These are phyloP conservation scores for Inga oerstediana DNA, from an alignment of 306 rosid genomes.

Conservation along the genomic window DNA sequence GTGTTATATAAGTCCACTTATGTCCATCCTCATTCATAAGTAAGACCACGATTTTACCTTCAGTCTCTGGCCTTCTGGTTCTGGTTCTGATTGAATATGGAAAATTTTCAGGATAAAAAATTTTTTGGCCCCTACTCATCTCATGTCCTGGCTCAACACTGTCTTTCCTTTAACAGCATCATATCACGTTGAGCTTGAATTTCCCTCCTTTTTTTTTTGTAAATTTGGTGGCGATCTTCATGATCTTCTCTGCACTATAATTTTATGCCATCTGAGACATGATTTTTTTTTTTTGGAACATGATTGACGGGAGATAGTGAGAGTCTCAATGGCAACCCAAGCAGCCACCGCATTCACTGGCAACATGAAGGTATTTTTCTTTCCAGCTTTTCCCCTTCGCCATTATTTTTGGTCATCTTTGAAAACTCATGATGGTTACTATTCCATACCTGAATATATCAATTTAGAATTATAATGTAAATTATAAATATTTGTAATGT, in stretches of 20 bases:
- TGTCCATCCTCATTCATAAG: not conserved
- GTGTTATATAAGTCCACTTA: not conserved
- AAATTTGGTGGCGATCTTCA: not conserved
- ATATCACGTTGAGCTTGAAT: not conserved
- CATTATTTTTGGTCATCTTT: not conserved
- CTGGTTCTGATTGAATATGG: not conserved
- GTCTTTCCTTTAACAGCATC: not conserved
- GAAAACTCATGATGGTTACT: not conserved
- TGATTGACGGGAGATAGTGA: not conserved
- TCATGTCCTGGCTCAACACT: not conserved
- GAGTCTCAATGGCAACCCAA: conserved; percentile 37
- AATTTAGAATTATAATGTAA: not conserved
- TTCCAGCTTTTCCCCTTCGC: not conserved
- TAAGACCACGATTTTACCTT: not conserved
- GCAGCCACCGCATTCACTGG: conserved; percentile 36
- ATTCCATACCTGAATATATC: not conserved
- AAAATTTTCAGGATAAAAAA: not conserved
- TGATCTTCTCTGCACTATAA: not conserved
- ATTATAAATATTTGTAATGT: conserved; percentile 35
- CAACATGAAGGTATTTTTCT: conserved; percentile 45
- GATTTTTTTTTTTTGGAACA: not conserved
- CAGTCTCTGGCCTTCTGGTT: not conserved
- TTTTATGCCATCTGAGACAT: not conserved
- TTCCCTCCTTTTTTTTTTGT: not conserved
- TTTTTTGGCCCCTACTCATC: not conserved